Evolutionary conservation across 441 rosid genomes (phyloP), one percentile per base, ranked within the genome.

Genomic region (Brassica hybrid): DNA sequence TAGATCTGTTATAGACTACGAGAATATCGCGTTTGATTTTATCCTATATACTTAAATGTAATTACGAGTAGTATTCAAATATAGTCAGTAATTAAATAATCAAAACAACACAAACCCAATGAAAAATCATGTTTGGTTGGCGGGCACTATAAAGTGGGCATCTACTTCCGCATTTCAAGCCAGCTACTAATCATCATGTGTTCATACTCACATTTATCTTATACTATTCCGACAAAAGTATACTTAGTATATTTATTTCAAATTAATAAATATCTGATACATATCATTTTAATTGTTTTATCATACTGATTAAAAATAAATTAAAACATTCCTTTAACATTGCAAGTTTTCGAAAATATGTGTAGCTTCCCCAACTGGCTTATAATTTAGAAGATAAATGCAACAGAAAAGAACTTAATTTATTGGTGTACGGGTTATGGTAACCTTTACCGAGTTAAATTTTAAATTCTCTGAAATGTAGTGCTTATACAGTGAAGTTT

Each of bases 121-220:
- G 80, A 77, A 71, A 71, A 41, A 23, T 58, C 76, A 67, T 48
- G 59, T 72, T 78, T 78, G 73, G 81, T 78, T 78, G 81, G 77
- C 81, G 81, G 73, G 69, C 81, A 78, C 73, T 78, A 50, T 66
- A 78, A 72, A 78, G 77, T 78, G 65, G 68, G 81, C 77, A 67
- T 72, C 76, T 78, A 77, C 71, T 77, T 71, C 71, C 76, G 72
- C 76, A 77, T 77, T 65, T 65, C 52, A 71, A 71, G 80, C 80
- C 72, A 77, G 67, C 80, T 56, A 27, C 80, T 77, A 77, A 72
- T 78, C 69, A 78, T 72, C 68, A 72, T 77, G 56, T 65, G 76
- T 77, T 77, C 80, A 77, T 65, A 77, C 71, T 1, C 43, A 25
- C 25, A 52, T 12, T 13, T 50, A 13, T 52, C 67, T 1, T 54